Evolutionary conservation across 441 rosid species (phyloP), one percentile per base, ranked within the genome.

Genomic region (Erodium trifolium): DNA sequence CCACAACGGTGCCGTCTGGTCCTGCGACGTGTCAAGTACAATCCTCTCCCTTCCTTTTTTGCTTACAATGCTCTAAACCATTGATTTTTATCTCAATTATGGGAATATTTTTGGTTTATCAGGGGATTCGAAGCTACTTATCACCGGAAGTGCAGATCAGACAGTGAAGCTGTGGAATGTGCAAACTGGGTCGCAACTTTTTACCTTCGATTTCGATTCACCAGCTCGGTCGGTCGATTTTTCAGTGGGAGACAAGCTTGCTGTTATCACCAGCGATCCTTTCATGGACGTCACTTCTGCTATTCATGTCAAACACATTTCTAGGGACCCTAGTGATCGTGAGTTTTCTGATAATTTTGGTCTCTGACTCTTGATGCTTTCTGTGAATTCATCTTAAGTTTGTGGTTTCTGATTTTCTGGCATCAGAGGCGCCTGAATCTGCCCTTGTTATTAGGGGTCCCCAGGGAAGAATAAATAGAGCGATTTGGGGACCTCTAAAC

Each of bases 1-100:
- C 60, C 98, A 93, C 81, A 93, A 93, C 73, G 93, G 95, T 29
- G 96, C 97, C 31, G 97, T 91, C 69, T 93, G 98, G 98, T 84
- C 83, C 63, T 93, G 96, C 71, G 96, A 93, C 74, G 87, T 93
- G 68, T 91, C 97, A 16, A 83, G 98, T 71, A 81, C 73, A 75
- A 23, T 23, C 27, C 27, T 23, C 27, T 23, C 27, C 27, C 27
- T 23, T 23, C 27, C 27, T 0, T 2, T 0, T 2, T 23, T 23
- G 27, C 27, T 23, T 23, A 23, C 27, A 23, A 23, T 23, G 2
- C 27, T 23, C 27, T 23, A 23, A 23, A 23, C 27, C 27, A 23
- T 23, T 41, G 47, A 6, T 23, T 23, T 23, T 23, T 23, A 23
- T 23, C 27, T 23, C 27, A 23, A 23, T 23, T 23, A 23, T 23